Conservation (phyloP, 1,139 yeast species). For the Magnusiomyces ingens region DNA sequence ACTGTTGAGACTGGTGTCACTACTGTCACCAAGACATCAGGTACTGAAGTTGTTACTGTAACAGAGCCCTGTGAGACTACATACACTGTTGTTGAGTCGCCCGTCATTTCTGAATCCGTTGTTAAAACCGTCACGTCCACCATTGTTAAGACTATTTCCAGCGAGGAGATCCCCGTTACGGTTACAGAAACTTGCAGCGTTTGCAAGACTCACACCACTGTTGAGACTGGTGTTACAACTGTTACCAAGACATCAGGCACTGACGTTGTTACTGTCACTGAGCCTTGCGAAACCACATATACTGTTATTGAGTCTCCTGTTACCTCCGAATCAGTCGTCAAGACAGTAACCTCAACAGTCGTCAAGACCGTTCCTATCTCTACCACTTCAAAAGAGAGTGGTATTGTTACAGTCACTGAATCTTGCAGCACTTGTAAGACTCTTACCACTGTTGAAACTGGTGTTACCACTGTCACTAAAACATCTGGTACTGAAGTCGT, state of each 20-base stretch:
- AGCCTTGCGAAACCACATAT: neutral
- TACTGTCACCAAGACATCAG: neutral
- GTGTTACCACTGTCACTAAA: neutral
- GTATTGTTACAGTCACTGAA: too few relatives aligned
- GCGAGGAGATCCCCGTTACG: neutral
- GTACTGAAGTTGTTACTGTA: neutral
- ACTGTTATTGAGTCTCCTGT: neutral
- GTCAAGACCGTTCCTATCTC: neutral
- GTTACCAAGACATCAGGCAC: neutral
- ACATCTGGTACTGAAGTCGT: neutral
- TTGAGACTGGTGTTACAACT: neutral
- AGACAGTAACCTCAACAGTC: neutral
- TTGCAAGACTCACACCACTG: neutral
- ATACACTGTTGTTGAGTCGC: neutral
- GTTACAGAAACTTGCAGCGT: neutral
- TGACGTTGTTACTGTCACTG: slow-evolving; percentile 12
- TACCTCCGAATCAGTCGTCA: neutral
- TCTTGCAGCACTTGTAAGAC: neutral
- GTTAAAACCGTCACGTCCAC: too few relatives aligned
- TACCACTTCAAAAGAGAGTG: too few relatives aligned
- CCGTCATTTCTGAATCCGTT: neutral
- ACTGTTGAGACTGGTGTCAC: neutral
- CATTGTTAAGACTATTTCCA: too few relatives aligned
- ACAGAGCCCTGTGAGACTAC: slow-evolving; percentile 3
- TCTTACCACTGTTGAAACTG: neutral